Conservation (phyloP, 2,329 filamentous ascomycete species). For the Neonectria punicea region DNA sequence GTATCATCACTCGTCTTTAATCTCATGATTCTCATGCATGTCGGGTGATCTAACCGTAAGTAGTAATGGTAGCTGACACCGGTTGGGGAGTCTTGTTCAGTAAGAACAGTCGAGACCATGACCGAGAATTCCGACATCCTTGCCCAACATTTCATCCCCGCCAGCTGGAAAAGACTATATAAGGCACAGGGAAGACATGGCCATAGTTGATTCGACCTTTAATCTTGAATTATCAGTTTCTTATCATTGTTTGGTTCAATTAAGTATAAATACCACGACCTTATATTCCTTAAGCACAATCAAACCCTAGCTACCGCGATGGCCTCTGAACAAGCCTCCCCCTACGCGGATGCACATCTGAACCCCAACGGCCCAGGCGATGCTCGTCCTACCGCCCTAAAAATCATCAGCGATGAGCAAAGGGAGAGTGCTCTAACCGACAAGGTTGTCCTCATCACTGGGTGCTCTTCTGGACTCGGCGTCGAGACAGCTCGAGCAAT, state of each 20-base stretch:
- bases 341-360: slow-evolving; percentile 23
- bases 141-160: background rate
- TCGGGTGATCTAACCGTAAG: background rate
- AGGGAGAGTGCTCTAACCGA: slow-evolving; percentile 46
- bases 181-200: background rate
- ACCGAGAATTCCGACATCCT: background rate
- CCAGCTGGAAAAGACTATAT: background rate
- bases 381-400: no score
- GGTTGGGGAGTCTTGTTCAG: background rate
- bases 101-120: background rate
- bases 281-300: background rate
- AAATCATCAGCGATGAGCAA: no score
- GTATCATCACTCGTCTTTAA: background rate
- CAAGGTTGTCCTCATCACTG: slow-evolving; percentile 57
- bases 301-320: background rate
- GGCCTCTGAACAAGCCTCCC: background rate
- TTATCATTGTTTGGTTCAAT: no score
- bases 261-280: no score
- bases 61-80: background rate
- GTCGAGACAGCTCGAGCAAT: slow-evolving; percentile 58
- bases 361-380: slow-evolving; percentile 36
- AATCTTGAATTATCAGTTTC: background rate
- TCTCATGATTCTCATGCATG: background rate
- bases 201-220: background rate
- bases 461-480: slow-evolving; percentile 55